These are phyloP conservation scores for Alternaria novae-zelandiae DNA, from an alignment of 2,329 filamentous ascomycete genomes.

Conservation along the genomic window DNA sequence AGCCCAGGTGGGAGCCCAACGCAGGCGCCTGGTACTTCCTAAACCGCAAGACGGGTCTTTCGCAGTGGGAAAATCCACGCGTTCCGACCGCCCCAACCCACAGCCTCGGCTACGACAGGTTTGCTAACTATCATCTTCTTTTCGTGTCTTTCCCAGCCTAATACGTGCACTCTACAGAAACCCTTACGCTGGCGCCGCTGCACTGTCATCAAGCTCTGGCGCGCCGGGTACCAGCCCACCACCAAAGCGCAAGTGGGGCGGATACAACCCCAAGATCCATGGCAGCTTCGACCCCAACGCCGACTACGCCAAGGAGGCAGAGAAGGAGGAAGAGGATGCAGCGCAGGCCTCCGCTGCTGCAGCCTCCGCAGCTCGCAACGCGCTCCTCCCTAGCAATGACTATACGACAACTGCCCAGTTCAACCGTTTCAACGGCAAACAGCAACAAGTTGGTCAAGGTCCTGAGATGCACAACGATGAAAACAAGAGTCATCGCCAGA, in stretches of 20 bases:
- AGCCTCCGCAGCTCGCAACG: conserved; percentile 33
- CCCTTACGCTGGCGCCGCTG: conserved; percentile 31
- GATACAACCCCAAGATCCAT: conserved; percentile 96
- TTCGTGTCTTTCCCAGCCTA: conserved; percentile 37
- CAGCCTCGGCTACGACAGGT: conserved; percentile 38
- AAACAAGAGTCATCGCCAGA: conserved; percentile 83
- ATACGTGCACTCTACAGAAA: conserved; percentile 37
- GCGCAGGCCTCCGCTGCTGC: conserved; percentile 34
- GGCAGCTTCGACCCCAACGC: conserved; percentile 95
- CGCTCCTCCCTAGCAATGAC: conserved; percentile 43
- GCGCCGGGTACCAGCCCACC: conserved; percentile 43
- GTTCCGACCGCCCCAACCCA: conserved; percentile 54
- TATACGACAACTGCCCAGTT: conserved; percentile 79
- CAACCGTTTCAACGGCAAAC: conserved; percentile 88
- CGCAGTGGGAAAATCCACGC: conserved; percentile 86
- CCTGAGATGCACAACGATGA: conserved; percentile 84
- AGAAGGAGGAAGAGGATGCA: conserved; percentile 50
- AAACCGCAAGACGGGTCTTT: conserved; percentile 77
- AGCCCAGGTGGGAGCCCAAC: conserved; percentile 74
- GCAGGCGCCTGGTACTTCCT: conserved; percentile 80
- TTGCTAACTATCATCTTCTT: conserved; percentile 43
- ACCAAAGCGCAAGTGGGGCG: conserved; percentile 61
- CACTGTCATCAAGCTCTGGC: conserved; percentile 35
- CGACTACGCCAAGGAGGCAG: conserved; percentile 73
- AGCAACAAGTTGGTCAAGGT: conserved; percentile 71